Conservation (phyloP, 345 rosid genomes). For the Zanthoxylum bungeanum region DNA sequence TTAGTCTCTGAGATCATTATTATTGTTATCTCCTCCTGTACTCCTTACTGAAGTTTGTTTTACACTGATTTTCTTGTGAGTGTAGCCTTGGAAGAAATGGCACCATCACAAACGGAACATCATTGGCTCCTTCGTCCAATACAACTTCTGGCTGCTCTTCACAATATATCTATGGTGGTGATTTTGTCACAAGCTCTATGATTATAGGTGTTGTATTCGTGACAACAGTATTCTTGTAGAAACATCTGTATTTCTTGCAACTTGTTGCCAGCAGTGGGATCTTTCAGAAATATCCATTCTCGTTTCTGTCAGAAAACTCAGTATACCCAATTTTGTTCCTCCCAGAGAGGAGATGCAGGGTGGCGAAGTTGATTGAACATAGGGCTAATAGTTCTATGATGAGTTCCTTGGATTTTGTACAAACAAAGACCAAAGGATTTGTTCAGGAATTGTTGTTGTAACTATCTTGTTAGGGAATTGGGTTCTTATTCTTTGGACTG, state of each 20-base stretch:
- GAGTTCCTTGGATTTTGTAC: constrained; percentile 23
- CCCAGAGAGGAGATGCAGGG: constrained; percentile 22
- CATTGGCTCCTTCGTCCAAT: constrained; percentile 76
- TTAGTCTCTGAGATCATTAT: background rate
- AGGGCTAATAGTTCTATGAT: constrained; percentile 13
- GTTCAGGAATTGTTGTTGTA: constrained; percentile 18
- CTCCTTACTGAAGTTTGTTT: constrained; percentile 8
- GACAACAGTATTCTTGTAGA: constrained; percentile 45
- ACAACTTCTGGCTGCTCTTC: constrained; percentile 51
- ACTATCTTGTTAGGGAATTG: constrained; percentile 14
- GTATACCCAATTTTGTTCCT: constrained; percentile 44
- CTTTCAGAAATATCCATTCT: background rate
- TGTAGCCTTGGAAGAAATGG: constrained; percentile 71
- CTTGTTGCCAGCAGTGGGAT: background rate
- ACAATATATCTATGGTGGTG: constrained; percentile 20
- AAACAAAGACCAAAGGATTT: constrained; percentile 15
- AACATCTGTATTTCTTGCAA: background rate
- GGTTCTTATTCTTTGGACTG: constrained; percentile 27
- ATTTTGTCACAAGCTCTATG: constrained; percentile 47
- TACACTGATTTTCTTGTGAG: background rate
- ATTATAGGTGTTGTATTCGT: constrained; percentile 36
- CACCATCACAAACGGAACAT: constrained; percentile 56
- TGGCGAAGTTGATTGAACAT: constrained; percentile 18
- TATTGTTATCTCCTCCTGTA: background rate
- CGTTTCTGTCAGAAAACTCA: constrained; percentile 11